A percentile compares a stretch with the other conserved stretches of the same genome.
phyloP scores from a whole-genome alignment of 2,329 filamentous ascomycete genomes.

The Aschersonia sp. region DNA sequence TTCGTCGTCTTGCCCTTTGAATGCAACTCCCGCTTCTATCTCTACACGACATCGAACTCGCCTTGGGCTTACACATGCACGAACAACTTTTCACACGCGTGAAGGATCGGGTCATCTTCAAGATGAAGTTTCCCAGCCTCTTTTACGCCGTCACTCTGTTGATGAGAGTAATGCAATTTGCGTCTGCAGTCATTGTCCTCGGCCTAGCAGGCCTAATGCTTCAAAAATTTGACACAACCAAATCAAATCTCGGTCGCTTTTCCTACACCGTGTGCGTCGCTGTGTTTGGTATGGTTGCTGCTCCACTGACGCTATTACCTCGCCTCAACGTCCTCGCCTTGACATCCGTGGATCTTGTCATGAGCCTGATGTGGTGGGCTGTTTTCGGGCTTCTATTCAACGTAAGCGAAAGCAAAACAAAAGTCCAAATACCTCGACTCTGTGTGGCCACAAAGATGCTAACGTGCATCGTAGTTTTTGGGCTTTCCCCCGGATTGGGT shows the following conservation, averaged over 20 bases:
- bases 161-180: background rate
- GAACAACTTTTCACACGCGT: background rate
- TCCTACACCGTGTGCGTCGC: background rate
- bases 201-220: background rate
- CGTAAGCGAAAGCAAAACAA: background rate
- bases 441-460: background rate
- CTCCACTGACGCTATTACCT: background rate
- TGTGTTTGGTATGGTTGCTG: background rate
- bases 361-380: background rate
- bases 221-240: background rate
- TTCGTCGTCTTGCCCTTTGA: too few species aligned
- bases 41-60: background rate
- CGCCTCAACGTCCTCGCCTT: background rate
- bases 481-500: background rate
- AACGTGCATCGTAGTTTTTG: background rate
- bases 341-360: background rate
- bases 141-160: background rate
- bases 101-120: background rate
- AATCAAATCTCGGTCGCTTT: background rate
- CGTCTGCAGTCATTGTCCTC: background rate
- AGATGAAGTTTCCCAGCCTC: background rate
- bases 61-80: background rate
- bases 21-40: too few species aligned
- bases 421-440: too few species aligned
- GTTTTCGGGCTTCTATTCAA: background rate